Evolutionary conservation across 192 early-diverging fungal genomes (phyloP).

Genomic region (Mortierella alpina): DNA sequence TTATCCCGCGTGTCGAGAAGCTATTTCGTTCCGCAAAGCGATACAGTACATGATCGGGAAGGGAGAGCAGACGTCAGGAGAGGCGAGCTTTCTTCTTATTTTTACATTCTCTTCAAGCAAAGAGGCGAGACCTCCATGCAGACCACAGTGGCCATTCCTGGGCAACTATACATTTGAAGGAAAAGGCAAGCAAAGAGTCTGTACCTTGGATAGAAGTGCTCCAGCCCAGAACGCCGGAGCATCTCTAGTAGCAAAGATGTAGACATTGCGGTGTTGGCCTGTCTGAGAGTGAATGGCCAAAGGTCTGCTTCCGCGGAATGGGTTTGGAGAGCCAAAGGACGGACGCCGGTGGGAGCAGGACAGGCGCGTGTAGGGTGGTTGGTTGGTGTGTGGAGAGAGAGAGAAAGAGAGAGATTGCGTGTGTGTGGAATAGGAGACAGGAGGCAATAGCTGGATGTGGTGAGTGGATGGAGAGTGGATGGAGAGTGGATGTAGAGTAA

Average conservation of each 20-base stretch:
- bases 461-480: neutral
- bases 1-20: constrained; percentile 67
- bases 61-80: too few relatives aligned
- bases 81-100: too few relatives aligned
- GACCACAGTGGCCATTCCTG: too few relatives aligned
- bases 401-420: neutral
- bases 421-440: neutral
- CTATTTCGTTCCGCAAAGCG: constrained; percentile 24
- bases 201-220: constrained; percentile 68
- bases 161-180: neutral
- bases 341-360: neutral
- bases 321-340: neutral
- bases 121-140: too few relatives aligned
- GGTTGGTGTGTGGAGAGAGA: neutral
- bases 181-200: neutral
- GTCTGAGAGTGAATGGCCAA: neutral
- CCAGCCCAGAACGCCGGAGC: constrained; percentile 70
- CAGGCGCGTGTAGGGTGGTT: neutral
- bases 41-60: too few relatives aligned
- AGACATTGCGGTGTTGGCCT: constrained; percentile 31
- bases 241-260: constrained; percentile 71
- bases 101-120: neutral
- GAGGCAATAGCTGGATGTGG: neutral
- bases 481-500: neutral
- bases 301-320: neutral